Evolutionary conservation across 495 filamentous ascomycete genomes (phyloP).

Genomic region (Cetradonia linearis): DNA sequence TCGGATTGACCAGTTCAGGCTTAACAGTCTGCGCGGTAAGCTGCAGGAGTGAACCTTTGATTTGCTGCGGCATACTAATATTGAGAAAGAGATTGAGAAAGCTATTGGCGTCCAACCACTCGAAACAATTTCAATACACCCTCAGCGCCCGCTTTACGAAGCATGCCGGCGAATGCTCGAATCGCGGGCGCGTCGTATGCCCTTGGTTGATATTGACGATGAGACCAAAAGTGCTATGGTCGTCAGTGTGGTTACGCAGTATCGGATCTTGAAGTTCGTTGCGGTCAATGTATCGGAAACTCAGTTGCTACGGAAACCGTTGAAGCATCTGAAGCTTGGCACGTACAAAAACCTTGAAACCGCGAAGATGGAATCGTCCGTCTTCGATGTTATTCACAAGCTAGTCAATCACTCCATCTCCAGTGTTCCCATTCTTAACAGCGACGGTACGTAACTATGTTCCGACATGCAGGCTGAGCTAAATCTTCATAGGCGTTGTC

Average conservation of each 20-base stretch:
- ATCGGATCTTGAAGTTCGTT: slow-evolving; percentile 96
- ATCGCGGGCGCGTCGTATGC: slow-evolving; percentile 85
- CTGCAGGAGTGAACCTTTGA: not conserved
- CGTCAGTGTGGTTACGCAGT: slow-evolving; percentile 93
- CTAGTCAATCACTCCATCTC: slow-evolving; percentile 90
- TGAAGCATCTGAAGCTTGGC: slow-evolving; percentile 76
- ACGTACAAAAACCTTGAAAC: slow-evolving; percentile 73
- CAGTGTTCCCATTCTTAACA: slow-evolving; percentile 86
- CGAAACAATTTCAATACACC: slow-evolving; percentile 92
- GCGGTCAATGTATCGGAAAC: slow-evolving; percentile 93
- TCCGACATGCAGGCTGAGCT: not conserved
- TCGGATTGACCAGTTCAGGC: slow-evolving; percentile 84
- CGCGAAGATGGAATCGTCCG: slow-evolving; percentile 81
- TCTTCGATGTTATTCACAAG: slow-evolving; percentile 91
- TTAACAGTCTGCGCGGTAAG: slow-evolving; percentile 84
- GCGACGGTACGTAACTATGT: slow-evolving; percentile 43
- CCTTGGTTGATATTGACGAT: slow-evolving; percentile 86
- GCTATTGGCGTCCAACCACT: slow-evolving; percentile 83
- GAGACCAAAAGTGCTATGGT: slow-evolving; percentile 90
- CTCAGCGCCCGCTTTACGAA: slow-evolving; percentile 81
- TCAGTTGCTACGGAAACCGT: slow-evolving; percentile 74
- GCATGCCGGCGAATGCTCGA: slow-evolving; percentile 91
- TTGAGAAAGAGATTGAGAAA: slow-evolving; percentile 73
- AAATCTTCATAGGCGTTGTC: slow-evolving; percentile 45
- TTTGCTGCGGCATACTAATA: slow-evolving; percentile 7